phyloP scores from a whole-genome alignment of 2,329 filamentous ascomycete species.

The Colletotrichum musicola region DNA sequence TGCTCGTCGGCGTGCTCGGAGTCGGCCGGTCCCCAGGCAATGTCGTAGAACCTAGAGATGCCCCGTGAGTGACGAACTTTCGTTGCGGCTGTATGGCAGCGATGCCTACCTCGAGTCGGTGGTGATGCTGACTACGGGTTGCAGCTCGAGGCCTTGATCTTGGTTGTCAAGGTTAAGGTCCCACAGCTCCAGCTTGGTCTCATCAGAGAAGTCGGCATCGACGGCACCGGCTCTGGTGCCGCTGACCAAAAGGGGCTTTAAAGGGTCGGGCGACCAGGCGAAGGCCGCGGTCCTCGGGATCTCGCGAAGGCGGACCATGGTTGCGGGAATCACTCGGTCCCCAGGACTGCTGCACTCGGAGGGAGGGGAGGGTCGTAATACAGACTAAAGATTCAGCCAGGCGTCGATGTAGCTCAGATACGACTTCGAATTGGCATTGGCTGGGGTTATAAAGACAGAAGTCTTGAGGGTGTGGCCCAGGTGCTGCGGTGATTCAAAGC shows the following conservation, averaged over 20 bases:
- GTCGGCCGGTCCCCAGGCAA: constrained; percentile 90
- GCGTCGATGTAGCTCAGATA: constrained; percentile 16
- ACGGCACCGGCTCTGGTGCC: constrained; percentile 96
- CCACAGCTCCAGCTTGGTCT: constrained; percentile 97
- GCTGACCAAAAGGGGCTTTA: constrained; percentile 86
- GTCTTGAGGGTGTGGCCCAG: constrained; percentile 19
- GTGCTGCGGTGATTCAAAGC: constrained; percentile 29
- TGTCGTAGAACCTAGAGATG: constrained; percentile 86
- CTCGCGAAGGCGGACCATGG: constrained; percentile 96
- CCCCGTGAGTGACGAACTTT: constrained; percentile 22
- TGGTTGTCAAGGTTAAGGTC: constrained; percentile 86
- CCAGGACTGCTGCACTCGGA: constrained; percentile 38
- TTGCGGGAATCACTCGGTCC: constrained; percentile 48
- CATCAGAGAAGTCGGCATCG: constrained; percentile 96
- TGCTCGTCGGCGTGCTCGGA: constrained; percentile 82
- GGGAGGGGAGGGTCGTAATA: constrained; percentile 14
- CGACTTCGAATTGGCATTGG: constrained; percentile 35
- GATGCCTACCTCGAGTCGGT: constrained; percentile 85
- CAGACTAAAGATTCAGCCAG: constrained; percentile 24
- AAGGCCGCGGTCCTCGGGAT: constrained; percentile 97
- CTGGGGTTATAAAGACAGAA: constrained; percentile 10
- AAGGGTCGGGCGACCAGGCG: constrained; percentile 89
- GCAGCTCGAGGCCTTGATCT: constrained; percentile 83
- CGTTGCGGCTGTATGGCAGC: constrained; percentile 1
- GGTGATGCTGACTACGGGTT: constrained; percentile 84